Percentiles rank a stretch among this genome's conserved stretches.
Evolutionary conservation across 805 yeast genomes (phyloP).

Genomic region (Debaryomyces hansenii): DNA sequence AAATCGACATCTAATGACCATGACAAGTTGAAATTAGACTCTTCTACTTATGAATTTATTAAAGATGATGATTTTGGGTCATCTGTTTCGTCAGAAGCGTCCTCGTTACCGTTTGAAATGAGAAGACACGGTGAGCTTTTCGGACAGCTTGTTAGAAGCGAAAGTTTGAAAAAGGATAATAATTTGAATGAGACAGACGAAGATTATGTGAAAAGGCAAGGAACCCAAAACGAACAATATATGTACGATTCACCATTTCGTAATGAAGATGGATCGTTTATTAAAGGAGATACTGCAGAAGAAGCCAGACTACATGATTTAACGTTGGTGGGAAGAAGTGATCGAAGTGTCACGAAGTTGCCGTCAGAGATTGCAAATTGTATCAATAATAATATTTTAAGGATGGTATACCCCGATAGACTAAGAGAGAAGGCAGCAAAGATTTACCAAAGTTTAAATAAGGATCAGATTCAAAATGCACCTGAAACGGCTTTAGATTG

Average conservation of each 20-base stretch:
- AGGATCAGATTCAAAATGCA: conserved; percentile 54
- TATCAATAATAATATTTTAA: conserved; percentile 64
- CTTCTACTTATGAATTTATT: conserved; percentile 2
- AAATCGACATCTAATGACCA: neutral
- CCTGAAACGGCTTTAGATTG: conserved; percentile 50
- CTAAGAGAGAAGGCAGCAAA: conserved; percentile 63
- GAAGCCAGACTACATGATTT: conserved; percentile 58
- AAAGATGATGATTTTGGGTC: neutral
- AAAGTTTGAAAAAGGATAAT: conserved; percentile 11
- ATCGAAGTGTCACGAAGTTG: conserved; percentile 50
- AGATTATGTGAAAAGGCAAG: neutral
- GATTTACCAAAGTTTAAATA: conserved; percentile 50
- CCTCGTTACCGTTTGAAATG: conserved; percentile 16
- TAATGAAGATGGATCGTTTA: conserved; percentile 39
- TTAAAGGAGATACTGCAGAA: conserved; percentile 43
- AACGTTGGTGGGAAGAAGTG: conserved; percentile 58
- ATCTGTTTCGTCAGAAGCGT: neutral
- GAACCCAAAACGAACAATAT: conserved; percentile 1
- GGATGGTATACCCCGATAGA: conserved; percentile 60
- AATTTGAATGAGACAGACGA: conserved; percentile 6
- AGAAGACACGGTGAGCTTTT: conserved; percentile 22
- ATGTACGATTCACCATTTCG: conserved; percentile 30
- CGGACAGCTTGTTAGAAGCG: conserved; percentile 25
- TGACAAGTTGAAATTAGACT: conserved; percentile 2
- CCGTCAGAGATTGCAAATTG: conserved; percentile 58